phyloP scores from a whole-genome alignment of 2,329 filamentous ascomycete genomes.

The Claviceps spartinae region DNA sequence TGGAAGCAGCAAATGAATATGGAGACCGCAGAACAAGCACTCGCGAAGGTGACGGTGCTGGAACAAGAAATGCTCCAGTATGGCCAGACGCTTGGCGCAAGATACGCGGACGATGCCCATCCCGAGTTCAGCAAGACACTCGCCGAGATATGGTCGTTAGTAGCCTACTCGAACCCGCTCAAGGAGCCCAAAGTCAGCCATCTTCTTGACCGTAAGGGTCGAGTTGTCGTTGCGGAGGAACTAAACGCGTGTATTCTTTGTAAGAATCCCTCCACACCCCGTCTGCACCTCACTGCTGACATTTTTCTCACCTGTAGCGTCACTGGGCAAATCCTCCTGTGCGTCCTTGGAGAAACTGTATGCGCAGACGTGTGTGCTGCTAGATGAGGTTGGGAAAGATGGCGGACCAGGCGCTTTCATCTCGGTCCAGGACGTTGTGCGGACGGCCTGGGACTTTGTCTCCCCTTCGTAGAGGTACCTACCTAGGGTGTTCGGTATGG shows the following conservation, averaged over 20 bases:
- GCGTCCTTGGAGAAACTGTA: slow-evolving; percentile 76
- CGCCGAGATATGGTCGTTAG: slow-evolving; percentile 72
- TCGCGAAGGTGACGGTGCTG: slow-evolving; percentile 31
- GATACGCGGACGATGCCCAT: slow-evolving; percentile 61
- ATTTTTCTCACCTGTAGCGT: slow-evolving; percentile 41
- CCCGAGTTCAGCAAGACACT: slow-evolving; percentile 60
- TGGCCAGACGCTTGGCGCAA: slow-evolving; percentile 61
- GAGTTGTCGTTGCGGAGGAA: slow-evolving; percentile 76
- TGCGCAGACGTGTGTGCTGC: slow-evolving; percentile 71
- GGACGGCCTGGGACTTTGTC: slow-evolving; percentile 24
- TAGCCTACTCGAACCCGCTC: slow-evolving; percentile 74
- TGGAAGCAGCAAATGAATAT: slow-evolving; percentile 41
- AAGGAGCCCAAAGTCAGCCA: slow-evolving; percentile 62
- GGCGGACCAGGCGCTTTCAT: slow-evolving; percentile 76
- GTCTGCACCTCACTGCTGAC: neutral
- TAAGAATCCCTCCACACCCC: slow-evolving; percentile 28
- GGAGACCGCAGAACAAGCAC: slow-evolving; percentile 17
- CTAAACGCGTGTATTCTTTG: slow-evolving; percentile 85
- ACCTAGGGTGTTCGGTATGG: neutral
- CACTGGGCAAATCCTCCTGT: slow-evolving; percentile 75
- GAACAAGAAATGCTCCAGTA: slow-evolving; percentile 62
- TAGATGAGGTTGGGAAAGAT: slow-evolving; percentile 69
- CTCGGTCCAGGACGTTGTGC: slow-evolving; percentile 39
- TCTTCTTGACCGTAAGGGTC: slow-evolving; percentile 60
- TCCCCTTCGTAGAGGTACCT: neutral